Evolutionary conservation across 106 monocot genomes (phyloP).

Genomic region (Vanilla planifolia): DNA sequence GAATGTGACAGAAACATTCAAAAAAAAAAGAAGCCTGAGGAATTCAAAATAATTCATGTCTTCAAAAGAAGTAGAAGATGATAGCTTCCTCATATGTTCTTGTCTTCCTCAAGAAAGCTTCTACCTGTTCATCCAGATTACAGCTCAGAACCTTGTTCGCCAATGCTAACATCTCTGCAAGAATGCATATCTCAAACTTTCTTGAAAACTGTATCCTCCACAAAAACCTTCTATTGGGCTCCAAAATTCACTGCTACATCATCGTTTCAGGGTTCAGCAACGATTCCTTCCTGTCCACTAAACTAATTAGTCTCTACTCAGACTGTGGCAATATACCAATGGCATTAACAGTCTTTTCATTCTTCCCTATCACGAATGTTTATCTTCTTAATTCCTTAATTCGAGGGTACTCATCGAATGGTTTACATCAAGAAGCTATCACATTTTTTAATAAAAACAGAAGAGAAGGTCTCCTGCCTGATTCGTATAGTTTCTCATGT

Average conservation of each 20-base stretch:
- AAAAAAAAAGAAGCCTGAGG: no score
- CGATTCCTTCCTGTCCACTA: conserved; percentile 42
- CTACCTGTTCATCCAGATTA: not conserved
- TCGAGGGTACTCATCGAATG: conserved; percentile 36
- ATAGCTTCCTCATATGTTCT: conserved; percentile 4
- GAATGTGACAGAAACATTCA: no score
- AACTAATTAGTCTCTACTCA: conserved; percentile 53
- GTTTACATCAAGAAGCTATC: conserved; percentile 31
- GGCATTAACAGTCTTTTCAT: conserved; percentile 18
- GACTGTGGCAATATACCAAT: conserved; percentile 12
- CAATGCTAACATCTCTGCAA: not conserved
- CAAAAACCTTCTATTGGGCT: conserved; percentile 10
- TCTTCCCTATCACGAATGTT: conserved; percentile 13
- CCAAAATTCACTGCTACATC: conserved; percentile 37
- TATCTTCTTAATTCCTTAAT: conserved; percentile 47
- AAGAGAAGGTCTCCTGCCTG: conserved; percentile 11
- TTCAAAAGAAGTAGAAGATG: conserved; percentile 8
- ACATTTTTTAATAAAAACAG: conserved; percentile 25
- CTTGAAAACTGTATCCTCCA: conserved; percentile 20
- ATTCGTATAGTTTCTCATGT: conserved; percentile 46
- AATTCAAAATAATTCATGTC: not conserved
- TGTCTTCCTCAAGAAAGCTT: not conserved
- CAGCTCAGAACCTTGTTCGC: not conserved
- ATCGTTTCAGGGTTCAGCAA: conserved; percentile 24
- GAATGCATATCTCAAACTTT: conserved; percentile 5